These are phyloP conservation scores for Phytophthora melonis DNA, from an alignment of 352 stramenopile species.

Conservation along the genomic window DNA sequence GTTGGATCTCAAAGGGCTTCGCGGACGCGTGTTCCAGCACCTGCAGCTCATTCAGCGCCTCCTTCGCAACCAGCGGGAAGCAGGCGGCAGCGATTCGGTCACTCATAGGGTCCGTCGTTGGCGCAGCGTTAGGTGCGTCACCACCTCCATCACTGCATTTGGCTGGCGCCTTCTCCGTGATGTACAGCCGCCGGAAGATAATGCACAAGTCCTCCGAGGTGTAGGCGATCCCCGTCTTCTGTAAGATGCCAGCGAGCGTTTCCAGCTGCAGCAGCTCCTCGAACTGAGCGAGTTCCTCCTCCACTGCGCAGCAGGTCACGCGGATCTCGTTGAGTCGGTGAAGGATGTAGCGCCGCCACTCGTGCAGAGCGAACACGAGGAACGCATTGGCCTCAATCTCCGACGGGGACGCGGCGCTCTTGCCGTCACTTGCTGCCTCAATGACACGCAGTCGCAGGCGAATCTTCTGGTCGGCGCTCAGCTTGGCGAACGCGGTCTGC, in stretches of 20 bases:
- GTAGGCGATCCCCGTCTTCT: constrained; percentile 57
- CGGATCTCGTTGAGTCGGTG: constrained; percentile 76
- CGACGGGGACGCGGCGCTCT: constrained; percentile 1
- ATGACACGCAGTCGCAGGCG: constrained; percentile 47
- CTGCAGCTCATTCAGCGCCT: constrained; percentile 54
- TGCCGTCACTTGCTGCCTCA: constrained; percentile 29
- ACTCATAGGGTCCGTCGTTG: constrained; percentile 52
- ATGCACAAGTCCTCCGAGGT: constrained; percentile 70
- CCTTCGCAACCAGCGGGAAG: constrained; percentile 61
- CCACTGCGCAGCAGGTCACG: constrained; percentile 62
- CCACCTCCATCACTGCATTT: background rate
- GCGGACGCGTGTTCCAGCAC: constrained; percentile 46
- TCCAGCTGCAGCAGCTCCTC: constrained; percentile 66
- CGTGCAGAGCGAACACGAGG: constrained; percentile 64
- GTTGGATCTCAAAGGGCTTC: constrained; percentile 48
- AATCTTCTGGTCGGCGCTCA: constrained; percentile 59
- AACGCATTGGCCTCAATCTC: constrained; percentile 60
- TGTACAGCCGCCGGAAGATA: constrained; percentile 67
- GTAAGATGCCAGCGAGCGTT: constrained; percentile 53
- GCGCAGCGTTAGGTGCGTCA: constrained; percentile 2
- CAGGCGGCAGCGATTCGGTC: constrained; percentile 72
- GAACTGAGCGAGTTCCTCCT: constrained; percentile 68
- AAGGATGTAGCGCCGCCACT: constrained; percentile 80
- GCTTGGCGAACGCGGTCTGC: constrained; percentile 55
- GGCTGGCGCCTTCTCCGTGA: constrained; percentile 48